These are phyloP conservation scores for Mortierella alpina DNA, from an alignment of 192 early-diverging fungal species.

Conservation along the genomic window DNA sequence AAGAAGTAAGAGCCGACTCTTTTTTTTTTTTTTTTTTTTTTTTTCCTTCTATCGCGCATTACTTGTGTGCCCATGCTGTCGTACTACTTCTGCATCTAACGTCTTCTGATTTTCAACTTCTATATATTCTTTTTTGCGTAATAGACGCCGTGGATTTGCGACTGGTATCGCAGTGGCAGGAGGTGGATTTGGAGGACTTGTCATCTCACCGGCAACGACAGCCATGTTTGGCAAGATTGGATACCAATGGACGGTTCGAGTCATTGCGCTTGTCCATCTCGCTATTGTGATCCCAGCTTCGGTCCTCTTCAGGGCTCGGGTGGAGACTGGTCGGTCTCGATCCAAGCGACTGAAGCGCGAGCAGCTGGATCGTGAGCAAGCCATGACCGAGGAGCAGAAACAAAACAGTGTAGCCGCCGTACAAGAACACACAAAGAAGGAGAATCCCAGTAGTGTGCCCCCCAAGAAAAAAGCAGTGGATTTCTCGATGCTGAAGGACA, in stretches of 20 bases:
- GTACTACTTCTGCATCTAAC: background rate
- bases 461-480: conserved; percentile 53
- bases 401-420: background rate
- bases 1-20: conserved; percentile 21
- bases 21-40: background rate
- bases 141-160: conserved; percentile 58
- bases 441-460: background rate
- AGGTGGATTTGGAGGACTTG: conserved; percentile 65
- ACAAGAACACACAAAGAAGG: background rate
- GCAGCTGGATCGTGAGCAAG: conserved; percentile 14
- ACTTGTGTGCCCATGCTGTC: background rate
- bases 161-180: conserved; percentile 64
- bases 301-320: conserved; percentile 54
- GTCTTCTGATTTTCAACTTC: background rate
- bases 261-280: conserved; percentile 58
- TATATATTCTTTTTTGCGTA: background rate
- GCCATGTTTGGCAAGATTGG: conserved; percentile 59
- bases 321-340: conserved; percentile 31
- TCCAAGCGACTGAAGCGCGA: conserved; percentile 28
- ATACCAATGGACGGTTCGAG: conserved; percentile 65
- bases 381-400: conserved; percentile 22
- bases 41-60: background rate
- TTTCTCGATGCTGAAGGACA: conserved; percentile 56
- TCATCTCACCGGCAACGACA: conserved; percentile 60
- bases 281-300: conserved; percentile 54